Evolutionary conservation across 1,139 yeast genomes (phyloP).

Genomic region (Schwanniomyces etchellsii): DNA sequence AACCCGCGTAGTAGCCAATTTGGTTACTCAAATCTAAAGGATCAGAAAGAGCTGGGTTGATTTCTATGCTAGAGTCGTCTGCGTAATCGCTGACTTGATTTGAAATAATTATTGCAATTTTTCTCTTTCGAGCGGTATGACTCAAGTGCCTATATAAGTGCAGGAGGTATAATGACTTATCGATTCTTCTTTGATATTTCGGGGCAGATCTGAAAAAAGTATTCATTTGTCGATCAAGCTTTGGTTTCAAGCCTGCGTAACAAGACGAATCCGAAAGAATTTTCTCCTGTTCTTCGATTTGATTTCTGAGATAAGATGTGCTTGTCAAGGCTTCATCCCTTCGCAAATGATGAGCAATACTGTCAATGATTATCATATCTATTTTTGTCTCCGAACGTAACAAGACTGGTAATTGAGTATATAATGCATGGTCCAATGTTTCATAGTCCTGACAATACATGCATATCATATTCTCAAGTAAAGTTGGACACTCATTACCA

Average conservation of each 20-base stretch:
- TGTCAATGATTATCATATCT: slow-evolving; percentile 64
- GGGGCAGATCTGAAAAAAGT: slow-evolving; percentile 20
- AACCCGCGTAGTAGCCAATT: slow-evolving; percentile 68
- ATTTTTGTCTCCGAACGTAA: slow-evolving; percentile 34
- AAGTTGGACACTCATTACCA: slow-evolving; percentile 10
- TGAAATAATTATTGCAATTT: slow-evolving; percentile 63
- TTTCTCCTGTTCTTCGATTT: slow-evolving; percentile 18
- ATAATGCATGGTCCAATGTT: slow-evolving; percentile 66
- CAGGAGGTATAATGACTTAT: slow-evolving; percentile 39
- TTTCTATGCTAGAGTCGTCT: slow-evolving; percentile 11
- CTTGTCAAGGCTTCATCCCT: slow-evolving; percentile 49
- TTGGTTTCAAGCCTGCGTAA: slow-evolving; percentile 15
- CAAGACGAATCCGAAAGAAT: slow-evolving; percentile 11
- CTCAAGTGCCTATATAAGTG: slow-evolving; percentile 45
- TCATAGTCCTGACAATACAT: slow-evolving; percentile 67
- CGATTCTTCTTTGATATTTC: slow-evolving; percentile 23
- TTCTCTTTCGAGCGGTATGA: slow-evolving; percentile 39
- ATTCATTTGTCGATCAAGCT: slow-evolving; percentile 24
- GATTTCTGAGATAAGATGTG: slow-evolving; percentile 19
- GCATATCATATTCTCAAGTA: slow-evolving; percentile 48
- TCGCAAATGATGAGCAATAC: slow-evolving; percentile 81
- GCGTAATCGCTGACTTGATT: slow-evolving; percentile 77
- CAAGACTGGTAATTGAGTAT: slow-evolving; percentile 63
- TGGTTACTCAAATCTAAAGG: slow-evolving; percentile 62
- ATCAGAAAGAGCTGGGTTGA: slow-evolving; percentile 13